These are phyloP conservation scores for Phytophthora sp. DNA, from an alignment of 352 stramenopile species.

Conservation along the genomic window DNA sequence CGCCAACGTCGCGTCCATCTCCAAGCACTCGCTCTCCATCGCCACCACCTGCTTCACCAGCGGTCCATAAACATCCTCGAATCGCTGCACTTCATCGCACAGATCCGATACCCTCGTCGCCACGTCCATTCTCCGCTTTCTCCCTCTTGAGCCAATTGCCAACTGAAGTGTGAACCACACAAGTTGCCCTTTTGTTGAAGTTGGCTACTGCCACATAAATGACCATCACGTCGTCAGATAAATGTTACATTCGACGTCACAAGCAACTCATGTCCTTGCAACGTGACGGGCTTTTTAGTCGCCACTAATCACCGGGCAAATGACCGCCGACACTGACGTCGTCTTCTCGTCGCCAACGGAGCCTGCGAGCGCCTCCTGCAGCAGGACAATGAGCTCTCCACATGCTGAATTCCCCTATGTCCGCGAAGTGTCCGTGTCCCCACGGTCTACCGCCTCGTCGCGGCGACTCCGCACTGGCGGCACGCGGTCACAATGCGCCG, in stretches of 20 bases:
- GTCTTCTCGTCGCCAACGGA: background rate
- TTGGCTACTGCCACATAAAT: conserved; percentile 15
- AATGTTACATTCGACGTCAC: background rate
- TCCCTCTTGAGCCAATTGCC: background rate
- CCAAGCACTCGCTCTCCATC: conserved; percentile 1
- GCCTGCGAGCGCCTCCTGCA: background rate
- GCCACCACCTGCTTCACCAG: background rate
- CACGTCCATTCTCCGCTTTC: background rate
- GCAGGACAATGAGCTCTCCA: background rate
- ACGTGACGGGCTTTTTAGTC: no score
- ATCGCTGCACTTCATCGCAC: conserved; percentile 1
- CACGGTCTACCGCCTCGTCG: conserved; percentile 1
- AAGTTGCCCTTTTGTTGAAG: conserved; percentile 13
- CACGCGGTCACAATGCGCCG: conserved; percentile 2
- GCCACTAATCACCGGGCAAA: conserved; percentile 6
- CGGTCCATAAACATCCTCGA: background rate
- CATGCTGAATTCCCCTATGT: conserved; percentile 14
- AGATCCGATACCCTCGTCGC: background rate
- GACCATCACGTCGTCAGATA: background rate
- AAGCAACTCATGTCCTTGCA: conserved; percentile 6
- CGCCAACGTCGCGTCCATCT: conserved; percentile 5
- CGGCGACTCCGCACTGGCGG: conserved; percentile 10
- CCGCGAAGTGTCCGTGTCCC: conserved; percentile 5
- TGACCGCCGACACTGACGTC: conserved; percentile 7
- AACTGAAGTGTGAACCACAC: conserved; percentile 6